Conservation (phyloP, 2,329 filamentous ascomycete species). For the Colletotrichum cordylinicola region DNA sequence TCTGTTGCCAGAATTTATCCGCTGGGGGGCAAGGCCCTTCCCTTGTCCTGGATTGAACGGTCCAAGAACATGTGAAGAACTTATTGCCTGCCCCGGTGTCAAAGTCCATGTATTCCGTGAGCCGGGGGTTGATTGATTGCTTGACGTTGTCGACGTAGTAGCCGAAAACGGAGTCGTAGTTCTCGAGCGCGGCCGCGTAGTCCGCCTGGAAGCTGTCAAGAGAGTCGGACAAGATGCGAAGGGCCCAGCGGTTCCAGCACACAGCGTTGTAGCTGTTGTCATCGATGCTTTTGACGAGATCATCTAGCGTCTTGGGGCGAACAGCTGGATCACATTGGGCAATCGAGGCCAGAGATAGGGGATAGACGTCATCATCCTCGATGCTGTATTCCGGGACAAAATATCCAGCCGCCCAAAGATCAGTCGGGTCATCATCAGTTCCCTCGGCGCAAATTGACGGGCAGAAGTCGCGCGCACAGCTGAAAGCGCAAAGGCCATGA, state of each 20-base stretch:
- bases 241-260: not conserved
- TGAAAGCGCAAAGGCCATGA: not conserved
- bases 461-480: not conserved
- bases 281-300: rapidly evolving
- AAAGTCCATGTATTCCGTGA: not conserved
- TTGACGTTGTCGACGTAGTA: not conserved
- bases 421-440: no score
- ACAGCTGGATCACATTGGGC: not conserved
- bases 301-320: not conserved
- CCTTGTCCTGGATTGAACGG: not conserved
- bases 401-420: not conserved
- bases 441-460: not conserved
- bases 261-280: not conserved
- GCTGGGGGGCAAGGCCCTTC: not conserved
- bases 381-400: not conserved
- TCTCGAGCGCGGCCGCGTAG: rapidly evolving
- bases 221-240: not conserved
- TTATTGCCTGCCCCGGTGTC: not conserved
- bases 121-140: not conserved
- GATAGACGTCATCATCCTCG: not conserved
- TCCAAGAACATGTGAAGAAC: not conserved
- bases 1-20: not conserved
- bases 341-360: no score
- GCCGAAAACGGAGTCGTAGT: not conserved
- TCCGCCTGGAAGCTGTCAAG: not conserved